Evolutionary conservation across 257 asterid genomes (phyloP).

Genomic region (Verbena officinalis): DNA sequence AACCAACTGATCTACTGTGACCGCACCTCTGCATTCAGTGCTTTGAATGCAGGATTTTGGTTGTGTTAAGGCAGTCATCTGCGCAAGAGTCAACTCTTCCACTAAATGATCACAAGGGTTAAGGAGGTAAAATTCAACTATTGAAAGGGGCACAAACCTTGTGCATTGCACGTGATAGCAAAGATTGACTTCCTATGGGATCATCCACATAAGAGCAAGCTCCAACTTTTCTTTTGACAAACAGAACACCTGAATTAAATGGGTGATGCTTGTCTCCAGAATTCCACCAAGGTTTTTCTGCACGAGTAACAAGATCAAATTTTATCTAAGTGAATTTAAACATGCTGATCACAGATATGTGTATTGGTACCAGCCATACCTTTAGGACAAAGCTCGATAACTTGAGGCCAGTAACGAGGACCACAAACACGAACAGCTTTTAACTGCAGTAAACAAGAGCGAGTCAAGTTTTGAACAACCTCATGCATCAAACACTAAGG

Average conservation of each 20-base stretch:
- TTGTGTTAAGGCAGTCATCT: constrained; percentile 79
- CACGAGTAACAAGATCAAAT: constrained; percentile 29
- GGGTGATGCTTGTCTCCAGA: constrained; percentile 80
- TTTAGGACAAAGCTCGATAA: constrained; percentile 76
- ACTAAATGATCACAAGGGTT: constrained; percentile 25
- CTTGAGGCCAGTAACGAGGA: constrained; percentile 99
- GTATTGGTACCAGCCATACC: constrained; percentile 46
- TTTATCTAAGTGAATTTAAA: constrained; percentile 22
- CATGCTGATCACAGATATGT: constrained; percentile 16
- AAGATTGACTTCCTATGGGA: constrained; percentile 93
- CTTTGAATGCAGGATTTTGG: constrained; percentile 44
- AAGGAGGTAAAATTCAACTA: constrained; percentile 20
- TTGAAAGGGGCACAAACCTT: constrained; percentile 51
- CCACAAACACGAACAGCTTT: constrained; percentile 96
- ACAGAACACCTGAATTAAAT: constrained; percentile 84
- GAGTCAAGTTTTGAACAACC: constrained; percentile 18
- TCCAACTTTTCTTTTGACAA: constrained; percentile 94
- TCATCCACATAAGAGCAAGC: constrained; percentile 96
- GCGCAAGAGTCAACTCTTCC: constrained; percentile 30
- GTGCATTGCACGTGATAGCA: constrained; percentile 94
- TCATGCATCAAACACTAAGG: constrained; percentile 15
- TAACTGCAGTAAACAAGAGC: constrained; percentile 56
- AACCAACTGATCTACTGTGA: constrained; percentile 84
- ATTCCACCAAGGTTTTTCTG: constrained; percentile 97
- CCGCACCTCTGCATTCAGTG: constrained; percentile 52